Base-by-base conservation (phyloP, 176 grass and related monocot species). In the Musa itinerans region DNA sequence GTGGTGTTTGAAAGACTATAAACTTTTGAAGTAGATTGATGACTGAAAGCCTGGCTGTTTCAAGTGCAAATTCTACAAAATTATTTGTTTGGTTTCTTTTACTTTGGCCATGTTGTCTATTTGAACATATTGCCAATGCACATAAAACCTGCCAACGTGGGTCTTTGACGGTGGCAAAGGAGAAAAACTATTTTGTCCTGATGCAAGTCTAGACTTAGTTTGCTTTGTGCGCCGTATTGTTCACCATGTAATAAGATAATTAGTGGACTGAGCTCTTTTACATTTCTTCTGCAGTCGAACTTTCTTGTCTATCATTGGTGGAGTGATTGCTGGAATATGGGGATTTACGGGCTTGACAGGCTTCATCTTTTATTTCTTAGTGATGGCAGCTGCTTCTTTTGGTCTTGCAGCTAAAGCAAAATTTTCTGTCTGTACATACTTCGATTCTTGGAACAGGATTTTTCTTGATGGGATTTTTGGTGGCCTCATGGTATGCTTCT, bases 221-320 rank as follows among this genome's bases (percentile, higher is more conserved):
- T 79, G 2, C 1, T 85, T 76, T 80, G 19, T 12, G 16, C 77
- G 20, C 50, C 67, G 49, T 16, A 34, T n/a, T 72, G 19, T 19
- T n/a, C 0, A 75, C 68, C 10, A 70, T 54, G 9, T 29, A 74
- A 63, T 83, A 81, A 79, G 65, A 55, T 69, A 65, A 20, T 86
- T 17, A 25, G 12, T 67, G n/a, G 62, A 68, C 34, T 51, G 34
- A 43, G 34, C 3, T 43, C 34, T 43, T 43, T 43, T 43, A 43
- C 19, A 70, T 70, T 70, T 70, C 9, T 50, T 84, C 68, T 81
- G 58, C 87, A 96, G 89, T 51, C 92, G 89, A 48, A 96, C 92
- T 73, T 96, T 96, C 85, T 80, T 96, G 64, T 96, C 89, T 17
- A 96, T 96, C 85, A 77, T 86, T 72, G 85, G 89, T 89, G 92